Evolutionary conservation across 2,329 filamentous ascomycete species (phyloP).

Genomic region (Penicillium sp.): DNA sequence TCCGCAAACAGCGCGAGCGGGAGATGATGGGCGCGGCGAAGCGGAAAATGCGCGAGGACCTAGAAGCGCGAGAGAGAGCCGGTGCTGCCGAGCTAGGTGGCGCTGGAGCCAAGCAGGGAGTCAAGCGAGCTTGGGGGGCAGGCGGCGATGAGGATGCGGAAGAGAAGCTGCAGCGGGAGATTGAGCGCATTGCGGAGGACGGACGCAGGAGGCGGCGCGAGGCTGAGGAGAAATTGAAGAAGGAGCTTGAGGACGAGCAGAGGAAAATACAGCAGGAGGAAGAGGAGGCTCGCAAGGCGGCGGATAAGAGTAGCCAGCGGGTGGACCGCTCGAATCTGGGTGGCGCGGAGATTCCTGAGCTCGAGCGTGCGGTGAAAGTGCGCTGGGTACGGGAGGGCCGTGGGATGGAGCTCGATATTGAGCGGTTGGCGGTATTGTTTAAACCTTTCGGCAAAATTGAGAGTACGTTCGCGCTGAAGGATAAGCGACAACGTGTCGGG

Average conservation of each 20-base stretch:
- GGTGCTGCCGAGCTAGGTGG: slow-evolving; percentile 34
- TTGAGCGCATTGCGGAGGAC: slow-evolving; percentile 52
- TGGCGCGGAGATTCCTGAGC: slow-evolving; percentile 47
- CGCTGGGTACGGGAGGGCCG: slow-evolving; percentile 52
- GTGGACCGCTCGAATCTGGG: slow-evolving; percentile 38
- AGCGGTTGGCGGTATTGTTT: slow-evolving; percentile 48
- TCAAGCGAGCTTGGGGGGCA: slow-evolving; percentile 54
- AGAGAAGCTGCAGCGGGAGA: slow-evolving; percentile 52
- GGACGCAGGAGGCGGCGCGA: slow-evolving; percentile 50
- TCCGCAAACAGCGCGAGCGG: slow-evolving; percentile 66
- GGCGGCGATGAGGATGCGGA: slow-evolving; percentile 42
- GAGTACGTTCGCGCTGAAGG: slow-evolving; percentile 52
- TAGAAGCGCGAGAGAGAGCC: slow-evolving; percentile 70
- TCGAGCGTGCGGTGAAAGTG: slow-evolving; percentile 57
- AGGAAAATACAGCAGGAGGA: slow-evolving; percentile 39
- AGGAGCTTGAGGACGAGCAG: slow-evolving; percentile 43
- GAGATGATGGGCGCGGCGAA: slow-evolving; percentile 70
- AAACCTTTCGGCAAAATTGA: slow-evolving; percentile 56
- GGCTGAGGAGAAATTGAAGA: slow-evolving; percentile 47
- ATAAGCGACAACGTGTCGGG: slow-evolving; percentile 52
- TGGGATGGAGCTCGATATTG: slow-evolving; percentile 47
- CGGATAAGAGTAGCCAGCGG: slow-evolving; percentile 31
- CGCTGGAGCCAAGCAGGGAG: slow-evolving; percentile 49
- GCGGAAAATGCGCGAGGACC: slow-evolving; percentile 76
- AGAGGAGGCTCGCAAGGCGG: slow-evolving; percentile 43